phyloP scores from a whole-genome alignment of 2,329 filamentous ascomycete species.

The Fusarium lyarnte region DNA sequence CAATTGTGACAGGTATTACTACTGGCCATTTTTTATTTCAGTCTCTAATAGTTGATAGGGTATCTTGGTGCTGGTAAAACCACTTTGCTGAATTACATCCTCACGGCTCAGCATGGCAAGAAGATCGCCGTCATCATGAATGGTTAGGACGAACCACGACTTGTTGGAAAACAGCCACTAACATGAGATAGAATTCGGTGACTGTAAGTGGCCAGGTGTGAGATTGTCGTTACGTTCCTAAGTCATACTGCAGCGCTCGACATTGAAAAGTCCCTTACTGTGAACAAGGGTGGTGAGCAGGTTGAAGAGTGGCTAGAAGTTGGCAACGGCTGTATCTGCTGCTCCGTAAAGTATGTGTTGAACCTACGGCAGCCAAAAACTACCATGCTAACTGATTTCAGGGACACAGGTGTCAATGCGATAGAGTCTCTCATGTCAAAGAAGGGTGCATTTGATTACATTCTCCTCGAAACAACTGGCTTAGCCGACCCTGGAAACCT shows the following conservation, averaged over 20 bases:
- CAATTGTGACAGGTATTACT: conserved; percentile 77
- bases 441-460: conserved; percentile 95
- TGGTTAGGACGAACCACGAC: conserved; percentile 54
- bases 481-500: conserved; percentile 96
- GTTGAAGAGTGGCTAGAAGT: conserved; percentile 96
- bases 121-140: conserved; percentile 98
- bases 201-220: conserved; percentile 65
- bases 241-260: conserved; percentile 73
- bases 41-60: conserved; percentile 61
- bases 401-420: conserved; percentile 90
- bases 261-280: conserved; percentile 94
- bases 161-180: conserved; percentile 15
- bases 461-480: conserved; percentile 94
- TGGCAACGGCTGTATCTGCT: conserved; percentile 97
- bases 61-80: conserved; percentile 97
- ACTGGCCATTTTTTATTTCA: not conserved
- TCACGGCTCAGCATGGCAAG: conserved; percentile 95
- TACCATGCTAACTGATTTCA: conserved; percentile 50
- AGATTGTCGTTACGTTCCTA: conserved; percentile 2
- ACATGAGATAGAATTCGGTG: conserved; percentile 74
- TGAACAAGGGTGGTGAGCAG: conserved; percentile 83
- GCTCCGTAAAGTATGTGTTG: conserved; percentile 81
- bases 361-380: too few relatives aligned
- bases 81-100: conserved; percentile 93
- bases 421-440: conserved; percentile 97